Percentiles rank a stretch among this genome's conserved stretches.
phyloP scores from a whole-genome alignment of 116 monocot genomes.

The Thalassia testudinum region DNA sequence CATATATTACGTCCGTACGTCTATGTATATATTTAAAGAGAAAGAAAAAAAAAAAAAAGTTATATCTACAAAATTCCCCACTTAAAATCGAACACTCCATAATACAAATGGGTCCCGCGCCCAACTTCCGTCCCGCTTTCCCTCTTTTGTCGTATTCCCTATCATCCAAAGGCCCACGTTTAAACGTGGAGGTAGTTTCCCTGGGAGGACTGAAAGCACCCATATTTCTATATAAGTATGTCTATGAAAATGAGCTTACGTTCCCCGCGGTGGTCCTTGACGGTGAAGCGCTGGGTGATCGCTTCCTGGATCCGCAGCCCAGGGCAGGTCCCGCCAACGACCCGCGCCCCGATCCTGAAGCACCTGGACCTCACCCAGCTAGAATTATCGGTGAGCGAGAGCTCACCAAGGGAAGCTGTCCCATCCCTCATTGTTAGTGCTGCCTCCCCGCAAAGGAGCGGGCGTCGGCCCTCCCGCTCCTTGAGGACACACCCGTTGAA shows the following conservation, averaged over 20 bases:
- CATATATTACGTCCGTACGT: no score
- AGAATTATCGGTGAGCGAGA: conserved; percentile 63
- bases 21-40: no score
- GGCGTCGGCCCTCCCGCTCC: conserved; percentile 48
- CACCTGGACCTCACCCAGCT: conserved; percentile 52
- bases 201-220: no score
- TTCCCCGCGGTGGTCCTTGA: conserved; percentile 75
- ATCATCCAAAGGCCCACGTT: no score
- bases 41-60: no score
- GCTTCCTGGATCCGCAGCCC: conserved; percentile 42
- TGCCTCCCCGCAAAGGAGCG: conserved; percentile 46
- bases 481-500: conserved; percentile 39
- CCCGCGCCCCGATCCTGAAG: conserved; percentile 48
- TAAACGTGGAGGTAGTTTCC: no score
- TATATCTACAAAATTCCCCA: no score
- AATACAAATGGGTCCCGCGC: no score
- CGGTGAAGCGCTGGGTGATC: conserved; percentile 27
- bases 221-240: no score
- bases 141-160: no score
- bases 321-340: conserved; percentile 10
- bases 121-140: no score
- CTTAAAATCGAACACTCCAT: no score
- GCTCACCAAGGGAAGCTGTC: conserved; percentile 18
- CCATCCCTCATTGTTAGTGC: conserved; percentile 18
- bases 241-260: conserved; percentile 25